A percentile compares a stretch with the other conserved stretches of the same genome.
Conservation (phyloP, 1,139 yeast species). For the Debaryomyces nepalensis region DNA sequence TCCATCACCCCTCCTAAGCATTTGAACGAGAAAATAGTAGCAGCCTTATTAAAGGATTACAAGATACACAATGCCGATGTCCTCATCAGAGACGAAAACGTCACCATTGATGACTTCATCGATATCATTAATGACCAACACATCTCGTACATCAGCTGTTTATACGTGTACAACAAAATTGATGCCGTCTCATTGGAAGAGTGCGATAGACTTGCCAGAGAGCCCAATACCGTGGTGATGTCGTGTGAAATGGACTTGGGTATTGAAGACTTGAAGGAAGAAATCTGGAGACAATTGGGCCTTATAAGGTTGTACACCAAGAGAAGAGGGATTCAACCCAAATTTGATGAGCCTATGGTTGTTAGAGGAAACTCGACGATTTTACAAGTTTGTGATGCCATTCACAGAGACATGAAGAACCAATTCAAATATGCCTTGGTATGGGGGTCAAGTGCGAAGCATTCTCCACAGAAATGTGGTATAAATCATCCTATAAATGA, state of each 20-base stretch:
- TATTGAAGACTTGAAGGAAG: constrained; percentile 83
- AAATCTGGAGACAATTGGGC: constrained; percentile 88
- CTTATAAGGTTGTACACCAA: constrained; percentile 85
- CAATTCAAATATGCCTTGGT: constrained; percentile 93
- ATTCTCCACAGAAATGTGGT: constrained; percentile 97
- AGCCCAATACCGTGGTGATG: constrained; percentile 91
- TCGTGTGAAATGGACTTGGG: constrained; percentile 90
- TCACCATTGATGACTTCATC: constrained; percentile 91
- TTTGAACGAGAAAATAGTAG: constrained; percentile 79
- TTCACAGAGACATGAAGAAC: constrained; percentile 90
- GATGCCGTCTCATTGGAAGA: constrained; percentile 96
- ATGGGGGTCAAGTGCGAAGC: constrained; percentile 96
- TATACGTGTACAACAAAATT: constrained; percentile 91
- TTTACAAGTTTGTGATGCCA: constrained; percentile 87
- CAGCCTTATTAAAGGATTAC: constrained; percentile 80
- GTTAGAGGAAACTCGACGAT: constrained; percentile 79
- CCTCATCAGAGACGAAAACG: constrained; percentile 83
- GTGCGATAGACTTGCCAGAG: constrained; percentile 87
- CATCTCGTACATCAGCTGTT: constrained; percentile 86
- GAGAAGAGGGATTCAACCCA: constrained; percentile 76
- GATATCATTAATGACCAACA: constrained; percentile 89
- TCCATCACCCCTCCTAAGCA: constrained; percentile 81
- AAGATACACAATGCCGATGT: constrained; percentile 94
- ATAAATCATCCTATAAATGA: constrained; percentile 81
- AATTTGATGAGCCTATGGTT: constrained; percentile 88